Conservation (phyloP, 495 filamentous ascomycete species). For the Filosporella fistucella region DNA sequence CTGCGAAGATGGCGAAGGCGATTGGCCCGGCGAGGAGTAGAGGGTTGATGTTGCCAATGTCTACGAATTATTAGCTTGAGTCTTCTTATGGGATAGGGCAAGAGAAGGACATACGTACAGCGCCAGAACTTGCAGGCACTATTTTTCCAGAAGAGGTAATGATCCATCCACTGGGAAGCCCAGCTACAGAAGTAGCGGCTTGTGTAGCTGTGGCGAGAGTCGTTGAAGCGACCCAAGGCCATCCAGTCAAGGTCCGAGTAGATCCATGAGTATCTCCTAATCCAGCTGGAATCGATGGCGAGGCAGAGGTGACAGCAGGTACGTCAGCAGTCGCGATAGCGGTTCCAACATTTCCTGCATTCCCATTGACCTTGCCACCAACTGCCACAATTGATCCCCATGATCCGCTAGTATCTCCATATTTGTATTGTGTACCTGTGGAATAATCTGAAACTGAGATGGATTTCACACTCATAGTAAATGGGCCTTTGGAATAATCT, state of each 20-base stretch:
- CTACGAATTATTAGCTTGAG: conserved; percentile 11
- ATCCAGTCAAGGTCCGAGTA: conserved; percentile 28
- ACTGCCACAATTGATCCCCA: conserved; percentile 68
- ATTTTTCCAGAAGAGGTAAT: conserved; percentile 68
- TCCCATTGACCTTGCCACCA: conserved; percentile 57
- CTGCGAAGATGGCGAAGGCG: conserved; percentile 17
- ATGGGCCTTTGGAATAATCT: conserved; percentile 65
- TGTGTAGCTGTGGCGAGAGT: conserved; percentile 29
- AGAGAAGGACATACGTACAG: conserved; percentile 19
- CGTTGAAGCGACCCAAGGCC: conserved; percentile 50
- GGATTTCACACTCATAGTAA: conserved; percentile 72
- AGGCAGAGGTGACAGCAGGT: conserved; percentile 19
- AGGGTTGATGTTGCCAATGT: conserved; percentile 15
- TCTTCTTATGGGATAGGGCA: not conserved
- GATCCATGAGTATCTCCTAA: conserved; percentile 16
- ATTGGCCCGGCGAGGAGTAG: conserved; percentile 12
- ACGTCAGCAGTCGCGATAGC: conserved; percentile 15
- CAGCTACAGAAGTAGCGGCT: conserved; percentile 32
- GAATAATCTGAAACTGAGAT: conserved; percentile 75
- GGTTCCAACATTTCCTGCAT: conserved; percentile 11
- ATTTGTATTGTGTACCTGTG: conserved; percentile 72
- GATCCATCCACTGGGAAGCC: conserved; percentile 68
- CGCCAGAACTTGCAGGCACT: conserved; percentile 41
- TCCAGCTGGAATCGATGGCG: conserved; percentile 24
- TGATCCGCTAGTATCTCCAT: conserved; percentile 59